Evolutionary conservation across 2,329 filamentous ascomycete genomes (phyloP).

Genomic region (Talaromyces sp.): DNA sequence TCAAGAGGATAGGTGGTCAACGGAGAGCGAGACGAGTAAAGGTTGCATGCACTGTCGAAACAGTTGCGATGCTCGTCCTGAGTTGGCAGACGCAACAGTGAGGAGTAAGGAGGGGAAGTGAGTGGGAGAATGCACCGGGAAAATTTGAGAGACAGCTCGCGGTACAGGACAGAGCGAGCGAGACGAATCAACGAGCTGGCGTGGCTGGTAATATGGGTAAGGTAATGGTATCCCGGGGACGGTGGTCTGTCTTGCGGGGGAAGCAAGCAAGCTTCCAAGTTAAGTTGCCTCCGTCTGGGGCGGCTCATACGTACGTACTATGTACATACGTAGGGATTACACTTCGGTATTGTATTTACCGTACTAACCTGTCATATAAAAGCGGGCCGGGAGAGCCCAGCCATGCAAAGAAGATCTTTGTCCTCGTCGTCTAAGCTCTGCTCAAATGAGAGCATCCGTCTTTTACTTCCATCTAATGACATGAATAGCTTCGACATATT

Average conservation of each 20-base stretch:
- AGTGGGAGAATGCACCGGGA: slow-evolving; percentile 18
- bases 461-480: not conserved
- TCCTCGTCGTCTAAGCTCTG: not conserved
- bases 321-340: not conserved
- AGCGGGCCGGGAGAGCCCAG: not conserved
- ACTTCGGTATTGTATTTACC: not conserved
- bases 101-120: slow-evolving; percentile 14
- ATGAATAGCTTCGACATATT: slow-evolving; percentile 4
- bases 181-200: not conserved
- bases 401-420: not conserved
- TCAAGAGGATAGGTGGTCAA: not conserved
- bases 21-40: slow-evolving; percentile 13
- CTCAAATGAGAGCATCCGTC: not conserved
- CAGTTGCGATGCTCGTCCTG: not conserved
- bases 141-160: not conserved
- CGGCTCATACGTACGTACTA: not conserved
- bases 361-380: not conserved
- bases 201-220: not conserved
- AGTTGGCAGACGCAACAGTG: slow-evolving; percentile 2
- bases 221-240: slow-evolving; percentile 16
- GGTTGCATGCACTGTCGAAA: not conserved
- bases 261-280: slow-evolving; percentile 10
- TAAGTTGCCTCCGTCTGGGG: not conserved
- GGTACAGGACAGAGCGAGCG: not conserved
- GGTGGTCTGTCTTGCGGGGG: slow-evolving; percentile 7